Conservation (phyloP, 768 basidiomycete species). For the Neoboletus subvelutipes region DNA sequence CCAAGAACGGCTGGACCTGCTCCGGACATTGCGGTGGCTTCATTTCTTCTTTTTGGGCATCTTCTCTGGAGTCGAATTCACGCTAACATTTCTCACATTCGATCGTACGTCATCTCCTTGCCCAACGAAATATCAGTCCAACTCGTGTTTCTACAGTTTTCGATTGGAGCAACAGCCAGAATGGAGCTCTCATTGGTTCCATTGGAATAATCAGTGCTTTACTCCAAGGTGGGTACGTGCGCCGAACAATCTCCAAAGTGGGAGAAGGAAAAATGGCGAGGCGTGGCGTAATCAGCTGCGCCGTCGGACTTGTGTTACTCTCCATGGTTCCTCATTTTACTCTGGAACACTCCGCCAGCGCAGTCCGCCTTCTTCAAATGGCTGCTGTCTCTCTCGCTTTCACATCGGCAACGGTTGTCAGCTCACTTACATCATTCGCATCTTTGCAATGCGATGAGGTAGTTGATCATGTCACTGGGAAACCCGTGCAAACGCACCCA, state of each 20-base stretch:
- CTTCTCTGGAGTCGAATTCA: conserved; percentile 97
- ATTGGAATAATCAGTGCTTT: conserved; percentile 91
- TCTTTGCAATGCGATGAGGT: conserved; percentile 87
- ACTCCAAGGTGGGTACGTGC: conserved; percentile 93
- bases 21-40: conserved; percentile 60
- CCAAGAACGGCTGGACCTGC: conserved; percentile 52
- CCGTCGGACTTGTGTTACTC: conserved; percentile 67
- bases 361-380: conserved; percentile 56
- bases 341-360: conserved; percentile 39
- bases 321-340: conserved; percentile 64
- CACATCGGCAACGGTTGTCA: conserved; percentile 95
- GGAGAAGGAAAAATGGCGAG: conserved; percentile 85
- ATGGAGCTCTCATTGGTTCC: conserved; percentile 78
- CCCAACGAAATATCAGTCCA: neutral
- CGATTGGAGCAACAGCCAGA: conserved; percentile 87
- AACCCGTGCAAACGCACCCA: conserved; percentile 54
- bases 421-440: conserved; percentile 86
- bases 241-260: conserved; percentile 68
- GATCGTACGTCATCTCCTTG: conserved; percentile 55
- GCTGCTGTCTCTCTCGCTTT: conserved; percentile 87
- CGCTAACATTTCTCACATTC: conserved; percentile 91
- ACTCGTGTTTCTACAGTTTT: conserved; percentile 52
- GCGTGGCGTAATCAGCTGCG: conserved; percentile 74
- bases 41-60: conserved; percentile 87
- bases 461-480: conserved; percentile 55